phyloP scores from a whole-genome alignment of 441 rosid genomes.

The Breynia disticha region DNA sequence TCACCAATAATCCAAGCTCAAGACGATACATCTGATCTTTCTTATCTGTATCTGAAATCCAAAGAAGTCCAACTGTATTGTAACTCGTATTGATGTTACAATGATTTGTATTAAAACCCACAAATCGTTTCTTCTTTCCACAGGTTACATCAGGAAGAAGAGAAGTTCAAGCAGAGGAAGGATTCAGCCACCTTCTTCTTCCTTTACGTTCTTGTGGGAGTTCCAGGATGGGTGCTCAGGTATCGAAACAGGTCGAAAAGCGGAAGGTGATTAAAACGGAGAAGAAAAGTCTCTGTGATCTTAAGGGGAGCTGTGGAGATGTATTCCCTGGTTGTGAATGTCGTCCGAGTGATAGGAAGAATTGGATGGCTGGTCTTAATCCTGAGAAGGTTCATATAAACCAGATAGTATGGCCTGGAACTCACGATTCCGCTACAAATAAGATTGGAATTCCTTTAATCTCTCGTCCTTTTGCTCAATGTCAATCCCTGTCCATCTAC shows the following conservation, averaged over 20 bases:
- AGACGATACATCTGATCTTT: no score
- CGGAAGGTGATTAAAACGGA: constrained; percentile 44
- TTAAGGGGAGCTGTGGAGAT: constrained; percentile 28
- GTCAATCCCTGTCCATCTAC: constrained; percentile 69
- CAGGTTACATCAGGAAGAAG: constrained; percentile 3
- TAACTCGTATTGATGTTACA: constrained; percentile 8
- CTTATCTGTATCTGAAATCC: no score
- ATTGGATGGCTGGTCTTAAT: constrained; percentile 62
- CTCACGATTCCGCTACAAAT: constrained; percentile 94
- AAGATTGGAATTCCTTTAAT: constrained; percentile 57
- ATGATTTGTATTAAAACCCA: constrained; percentile 14
- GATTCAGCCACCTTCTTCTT: constrained; percentile 12
- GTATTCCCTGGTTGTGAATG: constrained; percentile 62
- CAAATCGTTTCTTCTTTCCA: background rate
- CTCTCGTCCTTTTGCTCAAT: constrained; percentile 81
- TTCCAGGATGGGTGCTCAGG: constrained; percentile 48
- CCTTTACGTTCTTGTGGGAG: constrained; percentile 5
- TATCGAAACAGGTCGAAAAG: constrained; percentile 47
- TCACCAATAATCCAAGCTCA: constrained; percentile 15
- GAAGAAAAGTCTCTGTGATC: constrained; percentile 46
- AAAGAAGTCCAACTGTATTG: background rate
- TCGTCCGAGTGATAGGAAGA: constrained; percentile 51
- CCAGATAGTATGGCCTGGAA: constrained; percentile 89
- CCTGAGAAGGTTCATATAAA: constrained; percentile 53
- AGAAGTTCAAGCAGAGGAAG: constrained; percentile 10